A percentile compares a stretch with the other conserved stretches of the same genome.
Conservation (phyloP, 2,329 filamentous ascomycete species). For the Verticillium dahliae region DNA sequence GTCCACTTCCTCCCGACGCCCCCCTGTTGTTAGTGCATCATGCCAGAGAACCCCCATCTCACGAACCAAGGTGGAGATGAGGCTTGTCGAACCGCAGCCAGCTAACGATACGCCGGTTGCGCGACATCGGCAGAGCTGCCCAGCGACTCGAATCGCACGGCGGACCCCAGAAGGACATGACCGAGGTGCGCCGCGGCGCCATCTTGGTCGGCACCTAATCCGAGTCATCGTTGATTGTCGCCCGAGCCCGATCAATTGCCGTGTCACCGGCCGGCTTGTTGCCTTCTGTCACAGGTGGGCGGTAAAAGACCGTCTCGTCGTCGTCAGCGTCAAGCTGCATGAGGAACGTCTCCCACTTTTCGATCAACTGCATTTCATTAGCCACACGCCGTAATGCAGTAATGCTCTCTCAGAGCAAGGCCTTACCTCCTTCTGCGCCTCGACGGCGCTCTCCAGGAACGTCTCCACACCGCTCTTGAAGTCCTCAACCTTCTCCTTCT, state of each 20-base stretch:
- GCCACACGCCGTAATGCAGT: not conserved
- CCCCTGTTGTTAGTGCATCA: not conserved
- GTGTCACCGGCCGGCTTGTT: constrained; percentile 47
- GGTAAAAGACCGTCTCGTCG: constrained; percentile 64
- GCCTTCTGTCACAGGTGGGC: constrained; percentile 51
- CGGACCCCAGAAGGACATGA: not conserved
- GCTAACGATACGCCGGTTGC: not conserved
- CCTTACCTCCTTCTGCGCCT: constrained; percentile 94
- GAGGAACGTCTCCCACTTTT: constrained; percentile 97
- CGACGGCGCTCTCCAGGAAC: constrained; percentile 91
- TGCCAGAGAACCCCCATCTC: not conserved
- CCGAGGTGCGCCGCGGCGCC: constrained; percentile 5
- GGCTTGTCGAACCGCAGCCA: not conserved
- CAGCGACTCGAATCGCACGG: not conserved
- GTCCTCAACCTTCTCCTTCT: constrained; percentile 96
- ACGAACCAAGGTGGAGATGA: not conserved
- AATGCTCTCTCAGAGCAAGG: not conserved
- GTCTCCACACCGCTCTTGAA: constrained; percentile 98
- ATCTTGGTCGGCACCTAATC: constrained; percentile 31
- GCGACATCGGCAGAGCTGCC: not conserved
- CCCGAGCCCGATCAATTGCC: constrained; percentile 53
- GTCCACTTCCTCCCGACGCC: not conserved
- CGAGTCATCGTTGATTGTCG: constrained; percentile 54
- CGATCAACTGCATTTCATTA: constrained; percentile 48
- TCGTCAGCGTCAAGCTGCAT: constrained; percentile 94